Percentiles rank a stretch among this genome's conserved stretches.
phyloP scores from a whole-genome alignment of 495 filamentous ascomycete species.

The Talaromyces liani region DNA sequence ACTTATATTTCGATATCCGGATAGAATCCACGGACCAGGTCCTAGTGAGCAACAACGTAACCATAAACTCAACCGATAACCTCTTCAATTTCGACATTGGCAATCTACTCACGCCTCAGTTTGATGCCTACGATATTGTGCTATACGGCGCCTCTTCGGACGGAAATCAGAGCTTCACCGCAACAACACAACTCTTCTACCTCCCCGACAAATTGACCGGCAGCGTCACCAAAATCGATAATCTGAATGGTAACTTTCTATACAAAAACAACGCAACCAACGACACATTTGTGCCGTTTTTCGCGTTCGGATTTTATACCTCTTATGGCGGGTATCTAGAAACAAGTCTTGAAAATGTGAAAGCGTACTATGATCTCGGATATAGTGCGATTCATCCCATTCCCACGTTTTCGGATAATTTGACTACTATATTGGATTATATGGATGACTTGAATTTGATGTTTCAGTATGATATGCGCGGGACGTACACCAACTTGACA shows the following conservation, averaged over 20 bases:
- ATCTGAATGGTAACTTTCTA: constrained; percentile 45
- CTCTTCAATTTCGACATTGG: constrained; percentile 37
- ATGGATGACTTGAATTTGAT: constrained; percentile 46
- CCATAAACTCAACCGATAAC: constrained; percentile 36
- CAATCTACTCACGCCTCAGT: constrained; percentile 28
- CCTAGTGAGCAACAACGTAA: constrained; percentile 14
- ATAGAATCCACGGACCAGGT: constrained; percentile 13
- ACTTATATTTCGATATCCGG: constrained; percentile 4
- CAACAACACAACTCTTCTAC: constrained; percentile 38
- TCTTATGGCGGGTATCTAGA: constrained; percentile 46
- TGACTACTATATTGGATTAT: constrained; percentile 36
- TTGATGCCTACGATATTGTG: constrained; percentile 29
- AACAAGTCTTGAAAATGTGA: constrained; percentile 3
- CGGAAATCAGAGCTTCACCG: constrained; percentile 31
- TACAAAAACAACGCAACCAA: constrained; percentile 19
- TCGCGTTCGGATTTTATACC: constrained; percentile 56
- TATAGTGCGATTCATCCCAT: constrained; percentile 45
- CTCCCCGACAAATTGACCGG: constrained; percentile 46
- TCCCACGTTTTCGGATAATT: constrained; percentile 15
- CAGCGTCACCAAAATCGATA: constrained; percentile 55
- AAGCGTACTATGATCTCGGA: constrained; percentile 36
- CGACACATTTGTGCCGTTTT: constrained; percentile 34
- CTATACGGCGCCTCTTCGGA: constrained; percentile 14
- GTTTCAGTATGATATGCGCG: constrained; percentile 55
- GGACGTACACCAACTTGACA: constrained; percentile 47